Conservation (phyloP, 257 asterid species). For the Cynanchum wilfordii region DNA sequence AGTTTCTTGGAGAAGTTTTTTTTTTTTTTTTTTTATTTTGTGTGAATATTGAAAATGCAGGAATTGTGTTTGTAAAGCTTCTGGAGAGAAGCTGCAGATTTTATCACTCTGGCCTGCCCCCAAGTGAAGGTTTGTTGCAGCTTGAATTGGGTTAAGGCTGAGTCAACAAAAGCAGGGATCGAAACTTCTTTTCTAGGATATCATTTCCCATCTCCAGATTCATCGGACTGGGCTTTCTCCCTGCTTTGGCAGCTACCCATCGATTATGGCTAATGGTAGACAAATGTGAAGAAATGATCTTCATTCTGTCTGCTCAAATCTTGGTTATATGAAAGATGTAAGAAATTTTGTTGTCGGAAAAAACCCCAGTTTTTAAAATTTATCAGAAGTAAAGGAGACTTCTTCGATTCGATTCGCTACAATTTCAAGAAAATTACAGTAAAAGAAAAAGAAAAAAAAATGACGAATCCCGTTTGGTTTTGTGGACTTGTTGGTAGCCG, state of each 20-base stretch:
- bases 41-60: constrained; percentile 26
- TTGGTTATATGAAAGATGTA: constrained; percentile 29
- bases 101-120: constrained; percentile 60
- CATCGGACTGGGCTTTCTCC: constrained; percentile 32
- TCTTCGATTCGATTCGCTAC: constrained; percentile 5
- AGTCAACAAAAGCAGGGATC: constrained; percentile 22
- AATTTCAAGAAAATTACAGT: constrained; percentile 12
- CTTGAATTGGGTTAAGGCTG: constrained; percentile 39
- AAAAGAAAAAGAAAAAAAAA: constrained; percentile 23
- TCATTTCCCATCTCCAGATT: constrained; percentile 24
- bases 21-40: constrained; percentile 1
- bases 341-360: constrained; percentile 11
- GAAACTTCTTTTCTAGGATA: constrained; percentile 25
- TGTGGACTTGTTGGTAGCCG: constrained; percentile 35
- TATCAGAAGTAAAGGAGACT: neutral
- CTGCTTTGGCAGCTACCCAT: constrained; percentile 51
- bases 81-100: constrained; percentile 40
- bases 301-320: constrained; percentile 10
- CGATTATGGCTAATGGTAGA: constrained; percentile 51
- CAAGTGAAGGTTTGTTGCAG: constrained; percentile 21
- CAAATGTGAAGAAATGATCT: constrained; percentile 27
- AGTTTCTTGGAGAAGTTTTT: constrained; percentile 17
- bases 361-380: constrained; percentile 4
- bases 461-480: constrained; percentile 44
- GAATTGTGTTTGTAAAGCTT: constrained; percentile 46